These are phyloP conservation scores for Dipteronia dyeriana DNA, from an alignment of 345 rosid species.

Conservation along the genomic window DNA sequence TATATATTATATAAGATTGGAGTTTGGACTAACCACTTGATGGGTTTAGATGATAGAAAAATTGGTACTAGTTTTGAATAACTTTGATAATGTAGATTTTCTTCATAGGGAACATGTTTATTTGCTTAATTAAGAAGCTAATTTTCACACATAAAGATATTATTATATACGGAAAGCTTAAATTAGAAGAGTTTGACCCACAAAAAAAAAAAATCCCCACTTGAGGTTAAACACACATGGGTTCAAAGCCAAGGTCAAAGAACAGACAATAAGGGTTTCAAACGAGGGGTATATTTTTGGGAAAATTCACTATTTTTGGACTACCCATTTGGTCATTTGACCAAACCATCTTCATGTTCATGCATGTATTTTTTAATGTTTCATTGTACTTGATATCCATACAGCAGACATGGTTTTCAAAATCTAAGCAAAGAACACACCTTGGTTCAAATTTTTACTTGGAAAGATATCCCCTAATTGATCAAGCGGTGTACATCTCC, in stretches of 20 bases:
- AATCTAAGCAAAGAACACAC: constrained; percentile 34
- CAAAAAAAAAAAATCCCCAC: background rate
- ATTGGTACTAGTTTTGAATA: constrained; percentile 10
- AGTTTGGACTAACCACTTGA: background rate
- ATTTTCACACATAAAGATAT: constrained; percentile 43
- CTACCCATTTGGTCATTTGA: constrained; percentile 26
- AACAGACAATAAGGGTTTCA: constrained; percentile 19
- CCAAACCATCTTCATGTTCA: constrained; percentile 28
- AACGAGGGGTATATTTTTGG: constrained; percentile 20
- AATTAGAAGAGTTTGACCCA: constrained; percentile 45
- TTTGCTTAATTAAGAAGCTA: constrained; percentile 12
- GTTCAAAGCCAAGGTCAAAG: constrained; percentile 10
- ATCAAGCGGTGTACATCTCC: too few relatives aligned
- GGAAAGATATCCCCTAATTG: too few relatives aligned
- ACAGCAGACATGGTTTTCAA: constrained; percentile 34
- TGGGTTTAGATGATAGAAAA: background rate
- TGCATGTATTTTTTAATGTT: background rate
- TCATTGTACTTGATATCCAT: constrained; percentile 20
- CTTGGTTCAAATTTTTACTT: too few relatives aligned
- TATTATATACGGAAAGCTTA: constrained; percentile 30
- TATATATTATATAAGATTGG: background rate
- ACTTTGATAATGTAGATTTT: constrained; percentile 28
- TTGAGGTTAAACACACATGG: constrained; percentile 23
- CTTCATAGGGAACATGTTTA: constrained; percentile 26
- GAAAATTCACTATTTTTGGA: constrained; percentile 35